Conservation (phyloP, 2,329 filamentous ascomycete genomes). For the Acrocalymma vagum region DNA sequence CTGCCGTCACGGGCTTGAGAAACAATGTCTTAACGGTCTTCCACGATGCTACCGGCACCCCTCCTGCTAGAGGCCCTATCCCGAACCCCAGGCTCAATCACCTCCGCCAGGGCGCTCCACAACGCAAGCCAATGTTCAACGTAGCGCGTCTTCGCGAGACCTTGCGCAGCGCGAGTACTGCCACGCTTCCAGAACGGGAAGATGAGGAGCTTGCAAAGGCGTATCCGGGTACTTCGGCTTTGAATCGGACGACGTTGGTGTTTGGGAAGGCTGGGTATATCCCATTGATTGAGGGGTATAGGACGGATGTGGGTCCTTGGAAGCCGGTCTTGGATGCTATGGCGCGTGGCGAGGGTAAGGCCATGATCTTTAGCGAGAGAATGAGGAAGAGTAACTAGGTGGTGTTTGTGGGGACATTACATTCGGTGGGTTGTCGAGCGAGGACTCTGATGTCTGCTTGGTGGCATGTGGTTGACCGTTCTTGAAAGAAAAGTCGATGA, state of each 20-base stretch:
- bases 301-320: slow-evolving; percentile 25
- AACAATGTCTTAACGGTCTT: too few relatives aligned
- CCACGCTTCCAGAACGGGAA: slow-evolving; percentile 4
- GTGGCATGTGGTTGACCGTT: too few relatives aligned
- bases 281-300: slow-evolving; percentile 31
- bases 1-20: slow-evolving; percentile 16
- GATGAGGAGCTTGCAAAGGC: background rate
- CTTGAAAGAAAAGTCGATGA: too few relatives aligned
- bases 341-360: slow-evolving; percentile 29
- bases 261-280: slow-evolving; percentile 25
- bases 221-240: slow-evolving; percentile 9
- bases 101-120: too few relatives aligned
- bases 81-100: too few relatives aligned
- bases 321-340: slow-evolving; percentile 28
- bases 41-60: slow-evolving; percentile 1
- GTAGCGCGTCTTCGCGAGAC: slow-evolving; percentile 6
- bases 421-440: too few relatives aligned
- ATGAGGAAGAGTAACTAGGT: too few relatives aligned
- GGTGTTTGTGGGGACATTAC: too few relatives aligned
- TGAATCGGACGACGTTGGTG: slow-evolving; percentile 24
- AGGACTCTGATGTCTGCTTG: too few relatives aligned
- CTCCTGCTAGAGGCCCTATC: too few relatives aligned
- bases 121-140: slow-evolving; percentile 1
- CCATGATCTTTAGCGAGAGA: slow-evolving; percentile 42
- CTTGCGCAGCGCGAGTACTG: slow-evolving; percentile 12